These are phyloP conservation scores for Raffaelea deltoideospora DNA, from an alignment of 2,329 filamentous ascomycete genomes.

Conservation along the genomic window DNA sequence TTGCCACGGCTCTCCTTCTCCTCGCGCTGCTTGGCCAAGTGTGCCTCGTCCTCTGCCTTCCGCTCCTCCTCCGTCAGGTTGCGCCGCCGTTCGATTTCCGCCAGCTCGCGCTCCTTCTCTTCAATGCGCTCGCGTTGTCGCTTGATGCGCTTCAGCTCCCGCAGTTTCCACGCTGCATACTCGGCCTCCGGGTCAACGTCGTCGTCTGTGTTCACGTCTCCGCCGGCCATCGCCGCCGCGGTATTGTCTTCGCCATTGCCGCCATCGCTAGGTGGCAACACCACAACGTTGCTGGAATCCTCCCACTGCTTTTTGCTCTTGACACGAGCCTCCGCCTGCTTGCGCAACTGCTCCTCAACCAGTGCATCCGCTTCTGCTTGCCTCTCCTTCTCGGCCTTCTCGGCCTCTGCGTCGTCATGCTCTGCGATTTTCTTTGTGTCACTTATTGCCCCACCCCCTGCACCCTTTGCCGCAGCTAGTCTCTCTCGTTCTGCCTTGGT, in stretches of 20 bases:
- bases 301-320: conserved; percentile 74
- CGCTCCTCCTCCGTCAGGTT: conserved; percentile 81
- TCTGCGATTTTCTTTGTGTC: conserved; percentile 20
- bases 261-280: too few species aligned
- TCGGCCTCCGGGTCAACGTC: conserved; percentile 77
- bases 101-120: conserved; percentile 66
- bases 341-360: conserved; percentile 77
- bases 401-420: conserved; percentile 20
- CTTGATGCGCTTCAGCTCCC: conserved; percentile 79
- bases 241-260: too few species aligned
- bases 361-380: conserved; percentile 62
- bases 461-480: conserved; percentile 16
- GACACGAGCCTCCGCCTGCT: conserved; percentile 54
- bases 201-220: conserved; percentile 76
- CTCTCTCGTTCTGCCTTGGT: conserved; percentile 38
- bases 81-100: conserved; percentile 75
- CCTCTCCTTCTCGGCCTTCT: conserved; percentile 25
- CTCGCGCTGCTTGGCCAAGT: conserved; percentile 61
- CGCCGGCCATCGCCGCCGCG: conserved; percentile 67
- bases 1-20: conserved; percentile 67
- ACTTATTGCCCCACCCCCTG: conserved; percentile 7
- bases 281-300: conserved; percentile 33
- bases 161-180: conserved; percentile 81
- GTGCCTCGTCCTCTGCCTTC: conserved; percentile 67
- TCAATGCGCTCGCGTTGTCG: conserved; percentile 77